These are phyloP conservation scores for Metschnikowia proteae DNA, from an alignment of 805 yeast species.

Conservation along the genomic window DNA sequence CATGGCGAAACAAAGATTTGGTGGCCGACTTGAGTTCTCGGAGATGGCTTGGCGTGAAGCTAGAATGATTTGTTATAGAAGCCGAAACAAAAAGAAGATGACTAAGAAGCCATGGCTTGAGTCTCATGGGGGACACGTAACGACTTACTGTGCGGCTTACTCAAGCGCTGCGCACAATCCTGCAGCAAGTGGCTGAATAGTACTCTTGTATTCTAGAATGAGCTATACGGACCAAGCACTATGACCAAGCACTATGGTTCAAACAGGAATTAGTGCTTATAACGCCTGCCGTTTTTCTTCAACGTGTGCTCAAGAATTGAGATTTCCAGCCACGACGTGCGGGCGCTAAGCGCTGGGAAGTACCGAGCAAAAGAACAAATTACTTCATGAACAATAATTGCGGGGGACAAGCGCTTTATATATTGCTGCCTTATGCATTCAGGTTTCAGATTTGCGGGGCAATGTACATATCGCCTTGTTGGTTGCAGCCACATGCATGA, in stretches of 20 bases:
- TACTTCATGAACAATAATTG: too few relatives aligned
- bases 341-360: too few relatives aligned
- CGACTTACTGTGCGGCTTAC: background rate
- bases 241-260: too few relatives aligned
- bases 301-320: too few relatives aligned
- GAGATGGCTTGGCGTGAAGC: slow-evolving; percentile 40
- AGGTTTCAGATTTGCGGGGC: background rate
- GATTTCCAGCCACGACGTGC: too few relatives aligned
- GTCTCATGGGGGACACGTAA: background rate
- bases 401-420: background rate
- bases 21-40: slow-evolving; percentile 44
- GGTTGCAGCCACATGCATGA: background rate
- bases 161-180: background rate
- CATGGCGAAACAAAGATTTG: slow-evolving; percentile 60
- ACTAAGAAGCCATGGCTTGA: background rate
- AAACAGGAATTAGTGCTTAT: too few relatives aligned
- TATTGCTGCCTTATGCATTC: background rate
- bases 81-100: background rate
- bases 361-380: too few relatives aligned
- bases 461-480: background rate
- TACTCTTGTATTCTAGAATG: too few relatives aligned
- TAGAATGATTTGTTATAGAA: slow-evolving; percentile 10
- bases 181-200: background rate
- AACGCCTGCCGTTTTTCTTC: too few relatives aligned
- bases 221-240: too few relatives aligned